Percentiles rank a stretch among this genome's conserved stretches.
phyloP scores from a whole-genome alignment of 2,329 filamentous ascomycete species.

The Anisogramma anomala region DNA sequence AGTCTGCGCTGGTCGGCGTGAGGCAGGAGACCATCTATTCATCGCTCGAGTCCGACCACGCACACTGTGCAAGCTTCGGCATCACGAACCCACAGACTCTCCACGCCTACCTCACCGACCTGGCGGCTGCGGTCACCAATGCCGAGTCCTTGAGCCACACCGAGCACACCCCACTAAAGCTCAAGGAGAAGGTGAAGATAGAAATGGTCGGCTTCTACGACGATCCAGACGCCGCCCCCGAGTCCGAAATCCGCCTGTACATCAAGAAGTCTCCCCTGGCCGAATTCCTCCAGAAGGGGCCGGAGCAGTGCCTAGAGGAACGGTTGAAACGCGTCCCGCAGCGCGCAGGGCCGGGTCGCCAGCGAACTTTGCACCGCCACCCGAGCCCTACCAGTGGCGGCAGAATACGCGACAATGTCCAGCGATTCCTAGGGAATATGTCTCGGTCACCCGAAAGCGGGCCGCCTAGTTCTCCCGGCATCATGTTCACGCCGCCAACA shows the following conservation, averaged over 20 bases:
- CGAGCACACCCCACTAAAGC: constrained; percentile 33
- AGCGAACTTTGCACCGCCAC: not conserved
- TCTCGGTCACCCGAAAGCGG: constrained; percentile 13
- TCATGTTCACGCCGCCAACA: constrained; percentile 27
- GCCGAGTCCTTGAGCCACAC: constrained; percentile 26
- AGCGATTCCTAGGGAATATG: constrained; percentile 18
- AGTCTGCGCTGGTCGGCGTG: constrained; percentile 40
- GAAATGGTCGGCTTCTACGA: constrained; percentile 52
- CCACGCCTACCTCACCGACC: constrained; percentile 27
- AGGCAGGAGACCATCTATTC: constrained; percentile 41
- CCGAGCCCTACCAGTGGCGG: constrained; percentile 13
- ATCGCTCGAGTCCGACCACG: constrained; percentile 40
- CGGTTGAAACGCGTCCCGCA: constrained; percentile 27
- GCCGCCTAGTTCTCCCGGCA: constrained; percentile 23
- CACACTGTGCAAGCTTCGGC: constrained; percentile 43
- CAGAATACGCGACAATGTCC: constrained; percentile 20
- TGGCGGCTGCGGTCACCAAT: constrained; percentile 27
- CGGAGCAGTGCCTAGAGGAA: constrained; percentile 42
- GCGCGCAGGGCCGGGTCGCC: not conserved
- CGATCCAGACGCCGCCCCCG: constrained; percentile 29
- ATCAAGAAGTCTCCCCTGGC: constrained; percentile 37
- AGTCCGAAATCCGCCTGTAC: constrained; percentile 36
- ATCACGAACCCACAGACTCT: constrained; percentile 37
- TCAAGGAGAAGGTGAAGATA: constrained; percentile 43
- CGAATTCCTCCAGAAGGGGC: constrained; percentile 45